Conservation (phyloP, 2,329 filamentous ascomycete species). For the Talaromyces sp. region DNA sequence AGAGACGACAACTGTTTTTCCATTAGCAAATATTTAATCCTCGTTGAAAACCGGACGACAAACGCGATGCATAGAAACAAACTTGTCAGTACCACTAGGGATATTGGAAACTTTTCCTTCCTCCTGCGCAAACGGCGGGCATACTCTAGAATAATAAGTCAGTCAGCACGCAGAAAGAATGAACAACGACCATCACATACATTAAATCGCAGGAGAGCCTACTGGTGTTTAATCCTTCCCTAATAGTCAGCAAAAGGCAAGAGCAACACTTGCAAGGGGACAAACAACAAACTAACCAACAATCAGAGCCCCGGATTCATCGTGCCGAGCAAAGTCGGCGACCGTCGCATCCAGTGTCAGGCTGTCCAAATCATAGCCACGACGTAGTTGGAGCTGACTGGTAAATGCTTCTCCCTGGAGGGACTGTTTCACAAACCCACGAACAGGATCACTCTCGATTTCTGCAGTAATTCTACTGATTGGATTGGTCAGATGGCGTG, state of each 20-base stretch:
- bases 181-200: background rate
- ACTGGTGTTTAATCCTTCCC: constrained; percentile 8
- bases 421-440: constrained; percentile 19
- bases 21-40: background rate
- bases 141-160: constrained; percentile 20
- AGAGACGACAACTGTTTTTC: constrained; percentile 20
- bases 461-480: constrained; percentile 27
- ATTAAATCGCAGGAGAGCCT: background rate
- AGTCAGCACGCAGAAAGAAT: background rate
- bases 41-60: background rate
- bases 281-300: constrained; percentile 24
- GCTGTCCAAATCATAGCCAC: constrained; percentile 28
- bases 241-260: background rate
- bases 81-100: constrained; percentile 11
- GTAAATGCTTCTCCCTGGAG: constrained; percentile 27
- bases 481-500: constrained; percentile 25
- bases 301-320: constrained; percentile 31
- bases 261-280: background rate
- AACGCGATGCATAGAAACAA: background rate
- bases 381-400: constrained; percentile 26
- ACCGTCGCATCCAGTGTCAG: constrained; percentile 24
- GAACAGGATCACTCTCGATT: constrained; percentile 18
- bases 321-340: constrained; percentile 29
- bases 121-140: constrained; percentile 23
- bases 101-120: constrained; percentile 28